These are phyloP conservation scores for Kuraishia borneana DNA, from an alignment of 805 yeast genomes.

Conservation along the genomic window DNA sequence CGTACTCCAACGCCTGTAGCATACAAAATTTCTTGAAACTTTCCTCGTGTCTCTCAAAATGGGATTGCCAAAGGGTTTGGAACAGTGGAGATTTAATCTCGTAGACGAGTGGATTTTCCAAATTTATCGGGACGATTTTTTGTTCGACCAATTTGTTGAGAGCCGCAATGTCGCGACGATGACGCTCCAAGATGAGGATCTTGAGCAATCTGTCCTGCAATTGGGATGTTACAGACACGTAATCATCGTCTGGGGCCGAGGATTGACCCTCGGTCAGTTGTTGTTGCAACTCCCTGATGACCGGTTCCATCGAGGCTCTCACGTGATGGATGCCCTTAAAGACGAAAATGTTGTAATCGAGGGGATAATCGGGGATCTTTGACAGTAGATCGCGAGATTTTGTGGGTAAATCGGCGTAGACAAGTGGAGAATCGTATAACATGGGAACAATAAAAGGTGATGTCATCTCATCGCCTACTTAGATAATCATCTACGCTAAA, in stretches of 20 bases:
- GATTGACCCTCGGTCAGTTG: slow-evolving; percentile 7
- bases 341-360: slow-evolving; percentile 25
- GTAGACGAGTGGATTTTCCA: slow-evolving; percentile 17
- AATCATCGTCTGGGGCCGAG: neutral
- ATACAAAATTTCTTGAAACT: slow-evolving; percentile 20
- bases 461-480: neutral
- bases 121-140: slow-evolving; percentile 11
- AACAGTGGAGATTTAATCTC: slow-evolving; percentile 21
- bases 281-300: slow-evolving; percentile 11
- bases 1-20: slow-evolving; percentile 22
- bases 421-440: slow-evolving; percentile 1
- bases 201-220: slow-evolving; percentile 21
- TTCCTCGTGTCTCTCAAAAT: slow-evolving; percentile 9
- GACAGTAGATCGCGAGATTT: slow-evolving; percentile 5
- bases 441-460: neutral
- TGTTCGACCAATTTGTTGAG: slow-evolving; percentile 12
- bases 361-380: slow-evolving; percentile 21
- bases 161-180: slow-evolving; percentile 14
- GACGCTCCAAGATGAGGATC: slow-evolving; percentile 22
- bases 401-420: neutral
- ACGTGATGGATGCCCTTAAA: slow-evolving; percentile 18
- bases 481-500: too few relatives aligned
- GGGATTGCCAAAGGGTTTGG: slow-evolving; percentile 9
- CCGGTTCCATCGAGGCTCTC: slow-evolving; percentile 9
- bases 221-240: slow-evolving; percentile 18